Evolutionary conservation across 2,329 filamentous ascomycete genomes (phyloP), one percentile per base, ranked within the genome.

Genomic region (Epichloe scottii): DNA sequence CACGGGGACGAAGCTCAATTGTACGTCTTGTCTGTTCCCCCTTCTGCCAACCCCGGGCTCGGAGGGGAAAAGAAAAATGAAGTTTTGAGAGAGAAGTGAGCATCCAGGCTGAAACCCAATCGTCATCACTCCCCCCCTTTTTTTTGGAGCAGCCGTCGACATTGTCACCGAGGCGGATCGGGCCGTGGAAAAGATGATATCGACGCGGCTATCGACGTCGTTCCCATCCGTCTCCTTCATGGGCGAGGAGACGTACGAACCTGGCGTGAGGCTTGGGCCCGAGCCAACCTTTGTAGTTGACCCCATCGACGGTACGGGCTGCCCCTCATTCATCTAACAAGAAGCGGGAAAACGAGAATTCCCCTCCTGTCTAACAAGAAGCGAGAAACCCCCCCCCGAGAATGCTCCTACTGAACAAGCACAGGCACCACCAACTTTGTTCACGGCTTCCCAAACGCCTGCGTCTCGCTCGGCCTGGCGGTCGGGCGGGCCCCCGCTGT

Each of bases 281-380:
- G 75, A 75, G 15, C 86, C 87, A 2, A 91, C 87, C 42, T 90
- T 90, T 68, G 78, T 90, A 61, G 82, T 87, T 57, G 87, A 91
- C 64, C 87, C 87, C 43, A 89, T 91, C 59, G 87, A 91, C 68
- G 87, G 85, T 61, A 53, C 14, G 52, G 2, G 12, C 11, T 11
- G 42, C 17, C 5, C 2, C 11, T 17, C 17, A 17, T 41, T 11
- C 42, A 23, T 10, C 2, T 4, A 23, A 11, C 10, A 43, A 14
- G 12, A 30, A 30, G 19, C 14, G 4, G 5, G 5, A 26, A 19
- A 43, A n/a, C 5, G 7, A 26, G n/a, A n/a, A n/a, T n/a, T n/a
- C n/a, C n/a, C n/a, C n/a, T n/a, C n/a, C n/a, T n/a, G n/a, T n/a
- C n/a, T n/a, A n/a, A n/a, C n/a, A n/a, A n/a, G n/a, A n/a, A n/a